Evolutionary conservation across 23 red algal species (phyloP).

Genomic region (Gracilariopsis chorda): DNA sequence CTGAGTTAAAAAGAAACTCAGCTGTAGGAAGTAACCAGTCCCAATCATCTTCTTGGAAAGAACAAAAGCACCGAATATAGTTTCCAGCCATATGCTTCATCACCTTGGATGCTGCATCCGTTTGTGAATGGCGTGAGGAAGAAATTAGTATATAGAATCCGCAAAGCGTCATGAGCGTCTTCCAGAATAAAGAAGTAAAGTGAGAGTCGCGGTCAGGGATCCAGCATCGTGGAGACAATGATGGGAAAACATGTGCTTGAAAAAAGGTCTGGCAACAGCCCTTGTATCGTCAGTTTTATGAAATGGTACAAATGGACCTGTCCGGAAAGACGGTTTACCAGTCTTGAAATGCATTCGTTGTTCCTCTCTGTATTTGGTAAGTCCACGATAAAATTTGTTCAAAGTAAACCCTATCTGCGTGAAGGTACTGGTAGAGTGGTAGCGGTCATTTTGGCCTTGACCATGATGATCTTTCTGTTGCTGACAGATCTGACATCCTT

Average conservation of each 20-base stretch:
- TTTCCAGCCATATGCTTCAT: slow-evolving; percentile 23
- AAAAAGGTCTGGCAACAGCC: not conserved
- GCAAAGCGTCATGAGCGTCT: not conserved
- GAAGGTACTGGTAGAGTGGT: not conserved
- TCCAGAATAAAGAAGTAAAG: slow-evolving; percentile 14
- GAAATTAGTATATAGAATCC: not conserved
- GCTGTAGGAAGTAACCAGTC: not conserved
- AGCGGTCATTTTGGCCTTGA: not conserved
- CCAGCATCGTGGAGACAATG: not conserved
- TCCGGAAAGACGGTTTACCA: not conserved
- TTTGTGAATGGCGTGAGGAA: slow-evolving; percentile 1
- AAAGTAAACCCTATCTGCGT: not conserved
- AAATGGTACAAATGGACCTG: not conserved
- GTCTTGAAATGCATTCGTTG: not conserved
- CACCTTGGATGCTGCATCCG: slow-evolving; percentile 12
- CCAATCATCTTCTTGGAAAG: not conserved
- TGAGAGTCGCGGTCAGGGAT: not conserved
- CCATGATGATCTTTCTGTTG: not conserved
- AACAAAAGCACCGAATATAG: slow-evolving; percentile 6
- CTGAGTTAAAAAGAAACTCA: slow-evolving; percentile 28
- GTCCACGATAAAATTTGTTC: not conserved
- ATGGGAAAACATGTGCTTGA: not conserved
- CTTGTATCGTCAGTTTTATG: not conserved
- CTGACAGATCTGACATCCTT: slow-evolving; percentile 15
- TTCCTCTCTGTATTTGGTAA: not conserved